phyloP scores from a whole-genome alignment of 164 flowering plant genomes.

The Nymphaea thermarum region DNA sequence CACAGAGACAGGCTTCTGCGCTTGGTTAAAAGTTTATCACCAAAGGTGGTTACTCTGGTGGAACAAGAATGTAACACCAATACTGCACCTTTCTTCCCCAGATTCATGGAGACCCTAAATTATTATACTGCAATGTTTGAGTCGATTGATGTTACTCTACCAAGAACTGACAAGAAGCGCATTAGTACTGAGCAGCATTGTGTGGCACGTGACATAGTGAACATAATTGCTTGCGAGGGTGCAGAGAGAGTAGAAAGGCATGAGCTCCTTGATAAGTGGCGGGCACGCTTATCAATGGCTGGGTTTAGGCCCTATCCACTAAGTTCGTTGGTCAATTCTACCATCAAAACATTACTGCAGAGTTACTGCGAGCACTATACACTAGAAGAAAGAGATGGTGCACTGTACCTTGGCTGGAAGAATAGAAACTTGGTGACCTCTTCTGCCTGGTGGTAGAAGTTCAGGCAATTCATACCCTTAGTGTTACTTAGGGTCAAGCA shows the following conservation, averaged over 20 bases:
- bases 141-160: constrained; percentile 51
- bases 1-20: constrained; percentile 64
- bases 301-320: constrained; percentile 62
- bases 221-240: constrained; percentile 75
- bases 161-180: constrained; percentile 55
- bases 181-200: constrained; percentile 77
- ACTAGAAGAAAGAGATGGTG: constrained; percentile 59
- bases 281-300: constrained; percentile 49
- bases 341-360: constrained; percentile 40
- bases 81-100: constrained; percentile 45
- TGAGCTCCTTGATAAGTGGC: constrained; percentile 63
- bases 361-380: constrained; percentile 37
- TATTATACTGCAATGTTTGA: constrained; percentile 63
- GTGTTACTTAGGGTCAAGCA: neutral
- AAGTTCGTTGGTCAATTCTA: constrained; percentile 46
- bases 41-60: constrained; percentile 73
- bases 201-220: constrained; percentile 65
- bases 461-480: neutral
- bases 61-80: constrained; percentile 75
- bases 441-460: constrained; percentile 50
- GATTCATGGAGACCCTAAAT: constrained; percentile 49
- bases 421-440: constrained; percentile 40
- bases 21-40: constrained; percentile 55
- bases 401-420: constrained; percentile 68
- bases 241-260: constrained; percentile 70